Evolutionary conservation across 345 rosid genomes (phyloP).

Genomic region (Firmiana major): DNA sequence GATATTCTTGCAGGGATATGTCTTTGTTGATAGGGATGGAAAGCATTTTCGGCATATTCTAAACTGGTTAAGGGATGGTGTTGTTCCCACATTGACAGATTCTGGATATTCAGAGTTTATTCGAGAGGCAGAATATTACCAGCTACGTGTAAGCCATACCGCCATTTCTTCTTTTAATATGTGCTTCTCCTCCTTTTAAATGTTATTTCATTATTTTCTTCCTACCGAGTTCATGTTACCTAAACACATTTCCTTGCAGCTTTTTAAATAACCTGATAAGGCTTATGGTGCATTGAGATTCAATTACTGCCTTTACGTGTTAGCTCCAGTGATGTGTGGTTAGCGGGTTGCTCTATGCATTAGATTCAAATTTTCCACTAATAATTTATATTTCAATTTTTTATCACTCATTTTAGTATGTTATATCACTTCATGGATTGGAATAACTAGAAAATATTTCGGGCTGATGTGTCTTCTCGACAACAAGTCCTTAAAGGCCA

Average conservation of each 20-base stretch:
- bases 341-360: neutral
- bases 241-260: neutral
- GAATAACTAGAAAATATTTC: neutral
- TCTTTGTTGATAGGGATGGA: slow-evolving; percentile 90
- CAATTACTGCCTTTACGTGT: neutral
- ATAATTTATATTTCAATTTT: neutral
- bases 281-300: neutral
- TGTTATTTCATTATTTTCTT: neutral
- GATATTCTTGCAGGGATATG: slow-evolving; percentile 55
- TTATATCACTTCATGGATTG: neutral
- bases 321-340: no score
- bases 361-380: neutral
- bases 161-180: slow-evolving; percentile 10
- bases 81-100: slow-evolving; percentile 60
- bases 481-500: neutral
- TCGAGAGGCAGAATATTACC: slow-evolving; percentile 86
- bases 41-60: slow-evolving; percentile 78
- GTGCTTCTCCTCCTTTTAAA: neutral
- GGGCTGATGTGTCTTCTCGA: neutral
- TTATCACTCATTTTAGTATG: neutral
- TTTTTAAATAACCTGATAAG: neutral
- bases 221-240: neutral
- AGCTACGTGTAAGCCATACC: slow-evolving; percentile 57
- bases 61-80: slow-evolving; percentile 95
- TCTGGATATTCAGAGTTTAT: slow-evolving; percentile 58